Base-by-base conservation (phyloP, 257 asterid species). In the Penstemon davidsonii region DNA sequence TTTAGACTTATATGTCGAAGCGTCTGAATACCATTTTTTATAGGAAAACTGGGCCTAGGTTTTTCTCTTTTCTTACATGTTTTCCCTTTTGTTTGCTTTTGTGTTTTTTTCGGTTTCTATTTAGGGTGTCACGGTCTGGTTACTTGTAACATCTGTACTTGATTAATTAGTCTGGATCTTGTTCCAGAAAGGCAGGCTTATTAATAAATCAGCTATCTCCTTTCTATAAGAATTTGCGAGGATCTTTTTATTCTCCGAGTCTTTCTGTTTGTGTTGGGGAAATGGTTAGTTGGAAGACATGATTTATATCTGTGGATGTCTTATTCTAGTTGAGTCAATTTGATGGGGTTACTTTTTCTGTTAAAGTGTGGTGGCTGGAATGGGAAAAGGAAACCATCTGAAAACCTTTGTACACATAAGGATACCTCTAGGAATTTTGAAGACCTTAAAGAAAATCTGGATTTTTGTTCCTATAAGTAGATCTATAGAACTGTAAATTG, bases 331-430 rank as follows among this genome's bases (percentile, higher is more conserved):
- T 76, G 85, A 72, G 80, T 83, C 82, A 68, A 68, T 79, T 78
- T 83, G 85, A 82, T 79, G 74, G 52, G 70, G 40, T 68, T 74
- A 65, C 37, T 64, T 52, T 80, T 79, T 80, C 70, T 75, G 68
- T 49, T 62, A 81, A 78, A 81, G 76, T 66, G 67, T 62, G 39
- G 65, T 75, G 72, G 81, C 76, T 73, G 84, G 81, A 71, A 77
- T 73, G 37, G 80, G 75, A 61, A 80, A 76, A 55, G 74, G 72
- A 76, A 64, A 63, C 76, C 75, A 63, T 69, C 65, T 57, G 68
- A 76, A 60, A 67, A 66, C 72, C 66, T 70, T 60, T 73, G 79
- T 78, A 39, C 78, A 60, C 68, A 76, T 84, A 80, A 73, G 86
- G 52, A 71, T 76, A 78, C 73, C 69, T 75, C 52, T 73, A 72